These are phyloP conservation scores for Chaetomium fimeti DNA, from an alignment of 495 filamentous ascomycete genomes.

Conservation along the genomic window DNA sequence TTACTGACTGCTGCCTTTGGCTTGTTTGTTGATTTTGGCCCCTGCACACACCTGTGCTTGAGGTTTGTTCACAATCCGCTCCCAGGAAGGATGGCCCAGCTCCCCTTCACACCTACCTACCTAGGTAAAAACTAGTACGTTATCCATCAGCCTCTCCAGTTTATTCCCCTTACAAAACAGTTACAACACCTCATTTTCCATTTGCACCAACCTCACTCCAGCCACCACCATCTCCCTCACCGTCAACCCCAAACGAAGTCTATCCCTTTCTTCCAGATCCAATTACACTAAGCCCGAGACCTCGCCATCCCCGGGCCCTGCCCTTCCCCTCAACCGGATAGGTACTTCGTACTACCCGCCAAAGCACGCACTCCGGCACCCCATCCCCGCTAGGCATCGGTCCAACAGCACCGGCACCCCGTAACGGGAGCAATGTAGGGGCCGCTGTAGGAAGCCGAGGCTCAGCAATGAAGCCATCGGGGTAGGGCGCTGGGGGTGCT, in stretches of 20 bases:
- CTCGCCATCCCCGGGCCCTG: slow-evolving; percentile 17
- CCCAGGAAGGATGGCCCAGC: slow-evolving; percentile 14
- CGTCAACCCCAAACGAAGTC: slow-evolving; percentile 25
- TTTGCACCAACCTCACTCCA: slow-evolving; percentile 28
- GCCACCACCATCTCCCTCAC: slow-evolving; percentile 29
- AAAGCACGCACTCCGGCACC: too few relatives aligned
- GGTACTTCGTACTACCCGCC: neutral
- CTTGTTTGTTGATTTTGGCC: slow-evolving; percentile 12
- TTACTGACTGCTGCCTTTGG: slow-evolving; percentile 20
- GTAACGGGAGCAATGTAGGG: too few relatives aligned
- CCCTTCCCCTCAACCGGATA: slow-evolving; percentile 22
- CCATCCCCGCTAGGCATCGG: too few relatives aligned
- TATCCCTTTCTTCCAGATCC: slow-evolving; percentile 14
- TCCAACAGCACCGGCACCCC: too few relatives aligned
- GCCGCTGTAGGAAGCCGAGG: too few relatives aligned
- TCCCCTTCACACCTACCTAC: slow-evolving; percentile 14
- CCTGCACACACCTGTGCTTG: too few relatives aligned
- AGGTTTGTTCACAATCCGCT: slow-evolving; percentile 21
- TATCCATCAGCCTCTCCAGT: slow-evolving; percentile 26
- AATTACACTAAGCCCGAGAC: slow-evolving; percentile 28
- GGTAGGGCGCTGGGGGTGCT: too few relatives aligned
- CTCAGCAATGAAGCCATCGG: too few relatives aligned
- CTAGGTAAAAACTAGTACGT: too few relatives aligned
- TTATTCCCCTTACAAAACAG: slow-evolving; percentile 29
- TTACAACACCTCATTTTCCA: slow-evolving; percentile 30